These are phyloP conservation scores for Chrysopogon serrulatus DNA, from an alignment of 176 grass and related monocot genomes.

Conservation along the genomic window DNA sequence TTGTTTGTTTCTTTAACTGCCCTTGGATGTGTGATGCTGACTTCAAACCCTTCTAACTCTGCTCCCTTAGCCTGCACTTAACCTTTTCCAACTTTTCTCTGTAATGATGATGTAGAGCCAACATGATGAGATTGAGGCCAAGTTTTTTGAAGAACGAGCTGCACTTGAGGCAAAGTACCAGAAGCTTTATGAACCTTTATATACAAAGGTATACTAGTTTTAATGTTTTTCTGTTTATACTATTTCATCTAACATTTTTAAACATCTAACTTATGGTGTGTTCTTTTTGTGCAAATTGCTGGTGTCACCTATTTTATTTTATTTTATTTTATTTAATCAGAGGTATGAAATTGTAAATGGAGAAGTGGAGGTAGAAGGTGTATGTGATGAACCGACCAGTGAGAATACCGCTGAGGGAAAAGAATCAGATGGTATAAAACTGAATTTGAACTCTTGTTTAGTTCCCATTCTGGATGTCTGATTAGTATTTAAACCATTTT, in stretches of 20 bases:
- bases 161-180: conserved; percentile 60
- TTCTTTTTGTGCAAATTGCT: not conserved
- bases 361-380: conserved; percentile 65
- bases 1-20: not conserved
- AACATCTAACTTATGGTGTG: not conserved
- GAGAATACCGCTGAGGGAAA: conserved; percentile 45
- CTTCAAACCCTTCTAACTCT: not conserved
- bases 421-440: conserved; percentile 33
- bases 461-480: conserved; percentile 7
- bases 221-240: not conserved
- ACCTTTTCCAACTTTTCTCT: not conserved
- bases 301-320: not conserved
- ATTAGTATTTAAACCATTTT: conserved; percentile 7
- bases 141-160: conserved; percentile 53
- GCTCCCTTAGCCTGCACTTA: not conserved
- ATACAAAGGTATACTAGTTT: conserved; percentile 24
- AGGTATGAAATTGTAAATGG: conserved; percentile 93
- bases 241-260: not conserved
- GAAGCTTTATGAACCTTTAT: conserved; percentile 59
- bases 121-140: conserved; percentile 52
- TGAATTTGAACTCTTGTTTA: not conserved
- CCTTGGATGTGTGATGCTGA: not conserved
- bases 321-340: conserved; percentile 42
- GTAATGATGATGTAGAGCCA: conserved; percentile 25
- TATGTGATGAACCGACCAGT: conserved; percentile 32